Conservation (phyloP, 1,284 basidiomycete genomes). For the Cutaneotrichosporon sp. region DNA sequence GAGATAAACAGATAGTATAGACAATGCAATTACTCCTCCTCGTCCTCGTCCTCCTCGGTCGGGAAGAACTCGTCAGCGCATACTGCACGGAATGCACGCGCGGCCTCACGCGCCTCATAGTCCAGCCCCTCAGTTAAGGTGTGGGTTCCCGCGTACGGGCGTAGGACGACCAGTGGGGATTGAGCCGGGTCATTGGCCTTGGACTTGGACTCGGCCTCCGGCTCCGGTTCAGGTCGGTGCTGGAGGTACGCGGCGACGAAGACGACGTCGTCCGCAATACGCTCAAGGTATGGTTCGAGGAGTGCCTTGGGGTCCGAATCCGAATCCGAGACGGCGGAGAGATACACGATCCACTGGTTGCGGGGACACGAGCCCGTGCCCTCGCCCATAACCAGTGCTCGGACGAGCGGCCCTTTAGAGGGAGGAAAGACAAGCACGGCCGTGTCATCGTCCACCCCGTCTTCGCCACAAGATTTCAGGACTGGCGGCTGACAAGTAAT, state of each 20-base stretch:
- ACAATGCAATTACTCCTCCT: constrained; percentile 5
- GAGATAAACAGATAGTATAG: neutral
- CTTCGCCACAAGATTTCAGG: constrained; percentile 30
- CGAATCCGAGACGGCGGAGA: constrained; percentile 31
- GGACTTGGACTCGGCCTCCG: neutral
- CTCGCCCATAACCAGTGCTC: constrained; percentile 73
- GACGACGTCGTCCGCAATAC: constrained; percentile 20
- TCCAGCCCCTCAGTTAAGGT: constrained; percentile 46
- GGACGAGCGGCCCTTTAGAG: constrained; percentile 60
- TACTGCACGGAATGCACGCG: constrained; percentile 36
- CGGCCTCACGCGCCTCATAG: constrained; percentile 45
- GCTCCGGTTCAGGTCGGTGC: constrained; percentile 2
- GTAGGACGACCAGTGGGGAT: constrained; percentile 27
- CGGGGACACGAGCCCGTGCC: constrained; percentile 79
- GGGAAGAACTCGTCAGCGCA: constrained; percentile 54
- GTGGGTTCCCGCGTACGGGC: constrained; percentile 37
- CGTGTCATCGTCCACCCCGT: constrained; percentile 60
- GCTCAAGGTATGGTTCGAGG: constrained; percentile 34
- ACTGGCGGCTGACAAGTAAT: constrained; percentile 57
- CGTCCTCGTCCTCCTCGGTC: constrained; percentile 54
- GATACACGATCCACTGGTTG: constrained; percentile 68
- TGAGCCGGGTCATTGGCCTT: neutral
- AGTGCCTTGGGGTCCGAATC: constrained; percentile 14
- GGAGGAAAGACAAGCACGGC: constrained; percentile 82
- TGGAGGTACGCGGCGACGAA: constrained; percentile 15